Evolutionary conservation across 2,329 filamentous ascomycete species (phyloP).

Genomic region (Colletotrichum euphorbiae): DNA sequence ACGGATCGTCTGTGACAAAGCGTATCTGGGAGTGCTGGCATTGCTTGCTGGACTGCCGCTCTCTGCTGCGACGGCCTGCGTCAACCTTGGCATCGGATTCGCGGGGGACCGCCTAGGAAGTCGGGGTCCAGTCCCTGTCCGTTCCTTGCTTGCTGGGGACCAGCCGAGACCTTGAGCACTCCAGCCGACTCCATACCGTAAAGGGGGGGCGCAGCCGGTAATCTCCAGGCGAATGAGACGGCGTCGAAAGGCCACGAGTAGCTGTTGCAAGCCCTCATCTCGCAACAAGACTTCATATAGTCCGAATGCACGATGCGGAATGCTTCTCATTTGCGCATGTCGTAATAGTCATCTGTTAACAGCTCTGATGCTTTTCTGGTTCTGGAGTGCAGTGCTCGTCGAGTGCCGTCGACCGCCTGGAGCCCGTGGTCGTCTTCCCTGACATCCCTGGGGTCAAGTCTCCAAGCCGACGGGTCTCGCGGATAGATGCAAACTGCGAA

Average conservation of each 20-base stretch:
- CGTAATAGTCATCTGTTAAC: slow-evolving; percentile 33
- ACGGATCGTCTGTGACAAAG: slow-evolving; percentile 36
- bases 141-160: slow-evolving; percentile 35
- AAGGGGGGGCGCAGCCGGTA: slow-evolving; percentile 22
- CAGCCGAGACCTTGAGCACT: slow-evolving; percentile 7
- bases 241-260: slow-evolving; percentile 53
- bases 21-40: slow-evolving; percentile 22
- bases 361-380: slow-evolving; percentile 3
- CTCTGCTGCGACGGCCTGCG: slow-evolving; percentile 21
- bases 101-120: slow-evolving; percentile 25
- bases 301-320: slow-evolving; percentile 35
- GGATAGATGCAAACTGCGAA: slow-evolving; percentile 5
- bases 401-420: slow-evolving; percentile 12
- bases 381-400: slow-evolving; percentile 14
- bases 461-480: slow-evolving; percentile 12
- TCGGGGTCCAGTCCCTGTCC: slow-evolving; percentile 37
- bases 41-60: slow-evolving; percentile 12
- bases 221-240: slow-evolving; percentile 52
- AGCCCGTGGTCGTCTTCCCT: slow-evolving; percentile 26
- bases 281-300: slow-evolving; percentile 25
- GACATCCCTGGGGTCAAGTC: neutral
- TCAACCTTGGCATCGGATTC: slow-evolving; percentile 37
- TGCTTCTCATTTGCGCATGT: neutral
- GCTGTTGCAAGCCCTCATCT: slow-evolving; percentile 28
- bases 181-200: slow-evolving; percentile 5